phyloP scores from a whole-genome alignment of 169 alveolate genomes.

The Plasmodium yoelii region DNA sequence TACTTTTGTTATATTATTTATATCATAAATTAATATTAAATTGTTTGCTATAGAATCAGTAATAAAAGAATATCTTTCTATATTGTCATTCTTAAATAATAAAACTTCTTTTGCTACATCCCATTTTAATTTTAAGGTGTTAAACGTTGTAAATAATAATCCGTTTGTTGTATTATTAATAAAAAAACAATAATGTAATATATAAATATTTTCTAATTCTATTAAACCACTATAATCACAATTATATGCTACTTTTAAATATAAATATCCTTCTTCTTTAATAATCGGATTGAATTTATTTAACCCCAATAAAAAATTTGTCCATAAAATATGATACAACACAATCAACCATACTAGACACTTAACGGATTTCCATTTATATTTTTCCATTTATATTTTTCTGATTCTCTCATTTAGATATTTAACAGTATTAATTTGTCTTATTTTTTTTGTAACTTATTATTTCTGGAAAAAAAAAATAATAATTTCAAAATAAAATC shows the following conservation, averaged over 20 bases:
- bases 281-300: conserved; percentile 9
- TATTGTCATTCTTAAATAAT: not conserved
- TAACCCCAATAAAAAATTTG: not conserved
- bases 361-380: not conserved
- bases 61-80: conserved; percentile 5
- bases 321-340: not conserved
- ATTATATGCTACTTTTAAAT: conserved; percentile 1
- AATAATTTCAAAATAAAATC: too few relatives aligned
- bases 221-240: conserved; percentile 49
- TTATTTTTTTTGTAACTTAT: too few relatives aligned
- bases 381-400: not conserved
- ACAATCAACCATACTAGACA: not conserved
- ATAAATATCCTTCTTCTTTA: conserved; percentile 40
- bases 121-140: conserved; percentile 12
- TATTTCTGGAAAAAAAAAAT: too few relatives aligned
- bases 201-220: not conserved
- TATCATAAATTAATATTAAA: conserved; percentile 23
- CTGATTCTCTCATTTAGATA: not conserved
- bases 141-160: conserved; percentile 5
- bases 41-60: conserved; percentile 17
- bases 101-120: conserved; percentile 19
- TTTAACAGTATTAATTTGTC: not conserved
- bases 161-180: conserved; percentile 33
- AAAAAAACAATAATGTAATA: conserved; percentile 44
- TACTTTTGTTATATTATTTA: conserved; percentile 4